Percentiles rank a stretch among this genome's conserved stretches.
phyloP scores from a whole-genome alignment of 1,139 yeast species.

The Pichia inconspicua region DNA sequence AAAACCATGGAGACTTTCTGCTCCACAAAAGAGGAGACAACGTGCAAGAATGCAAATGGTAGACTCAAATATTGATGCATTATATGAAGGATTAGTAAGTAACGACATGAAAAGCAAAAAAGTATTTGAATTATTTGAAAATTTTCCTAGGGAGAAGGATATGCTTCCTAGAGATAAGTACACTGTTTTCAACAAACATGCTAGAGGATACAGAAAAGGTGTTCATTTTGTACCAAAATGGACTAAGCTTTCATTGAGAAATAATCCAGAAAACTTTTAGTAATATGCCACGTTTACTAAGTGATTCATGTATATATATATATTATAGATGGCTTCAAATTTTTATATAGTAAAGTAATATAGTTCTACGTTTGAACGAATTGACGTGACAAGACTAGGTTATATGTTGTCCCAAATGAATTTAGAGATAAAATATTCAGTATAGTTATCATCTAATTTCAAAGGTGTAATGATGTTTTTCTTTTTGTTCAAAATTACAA shows the following conservation, averaged over 20 bases:
- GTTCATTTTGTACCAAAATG: slow-evolving; percentile 83
- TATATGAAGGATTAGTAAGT: slow-evolving; percentile 54
- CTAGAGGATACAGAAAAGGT: slow-evolving; percentile 77
- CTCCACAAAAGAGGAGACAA: slow-evolving; percentile 73
- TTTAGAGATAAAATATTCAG: slow-evolving; percentile 58
- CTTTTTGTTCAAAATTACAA: slow-evolving; percentile 45
- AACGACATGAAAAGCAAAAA: slow-evolving; percentile 43
- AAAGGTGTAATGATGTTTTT: slow-evolving; percentile 44
- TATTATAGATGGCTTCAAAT: background rate
- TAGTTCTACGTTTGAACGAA: background rate
- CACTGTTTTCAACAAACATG: slow-evolving; percentile 71
- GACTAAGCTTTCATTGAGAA: slow-evolving; percentile 79
- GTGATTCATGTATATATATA: background rate
- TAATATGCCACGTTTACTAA: background rate
- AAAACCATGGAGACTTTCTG: slow-evolving; percentile 69
- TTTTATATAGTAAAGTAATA: background rate
- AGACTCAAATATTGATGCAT: slow-evolving; percentile 66
- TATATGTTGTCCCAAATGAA: slow-evolving; percentile 62
- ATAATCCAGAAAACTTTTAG: slow-evolving; percentile 71
- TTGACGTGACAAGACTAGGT: background rate
- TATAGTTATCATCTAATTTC: slow-evolving; percentile 47
- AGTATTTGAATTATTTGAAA: slow-evolving; percentile 44
- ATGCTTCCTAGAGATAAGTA: slow-evolving; percentile 82
- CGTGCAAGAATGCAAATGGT: slow-evolving; percentile 75
- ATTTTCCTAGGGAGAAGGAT: slow-evolving; percentile 71